phyloP scores from a whole-genome alignment of 2,329 filamentous ascomycete species.

The Beauveria caledonica region DNA sequence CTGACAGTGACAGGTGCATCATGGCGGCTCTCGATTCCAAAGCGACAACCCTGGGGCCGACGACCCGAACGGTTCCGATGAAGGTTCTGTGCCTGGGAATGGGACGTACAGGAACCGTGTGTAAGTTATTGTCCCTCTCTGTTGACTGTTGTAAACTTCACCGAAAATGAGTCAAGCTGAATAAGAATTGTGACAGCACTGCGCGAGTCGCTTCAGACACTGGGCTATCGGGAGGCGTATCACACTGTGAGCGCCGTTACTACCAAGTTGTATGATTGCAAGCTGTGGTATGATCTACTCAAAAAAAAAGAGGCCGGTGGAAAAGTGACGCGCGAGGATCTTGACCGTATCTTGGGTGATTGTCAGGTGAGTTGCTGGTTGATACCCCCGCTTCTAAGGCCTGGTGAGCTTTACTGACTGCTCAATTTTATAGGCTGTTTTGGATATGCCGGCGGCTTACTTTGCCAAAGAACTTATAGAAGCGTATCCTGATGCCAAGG shows the following conservation, averaged over 20 bases:
- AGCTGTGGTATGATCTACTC: constrained; percentile 5
- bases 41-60: background rate
- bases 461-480: constrained; percentile 3
- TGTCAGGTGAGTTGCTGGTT: background rate
- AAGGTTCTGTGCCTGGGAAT: constrained; percentile 8
- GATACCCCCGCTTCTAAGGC: too few relatives aligned
- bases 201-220: background rate
- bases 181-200: background rate
- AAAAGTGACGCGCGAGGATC: background rate
- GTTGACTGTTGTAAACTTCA: too few relatives aligned
- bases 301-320: background rate
- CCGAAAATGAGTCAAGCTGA: background rate
- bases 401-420: background rate
- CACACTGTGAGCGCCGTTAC: background rate
- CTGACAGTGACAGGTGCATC: background rate
- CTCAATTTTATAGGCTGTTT: background rate
- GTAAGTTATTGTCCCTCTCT: background rate
- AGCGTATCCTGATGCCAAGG: constrained; percentile 7
- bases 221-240: constrained; percentile 4
- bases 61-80: constrained; percentile 8
- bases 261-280: background rate
- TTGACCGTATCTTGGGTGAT: constrained; percentile 1
- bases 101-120: constrained; percentile 5
- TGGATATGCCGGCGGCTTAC: constrained; percentile 6
- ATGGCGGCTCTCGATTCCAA: background rate